Percentiles rank a stretch among this genome's conserved stretches.
phyloP scores from a whole-genome alignment of 1,284 basidiomycete genomes.

The Ustilago nuda region DNA sequence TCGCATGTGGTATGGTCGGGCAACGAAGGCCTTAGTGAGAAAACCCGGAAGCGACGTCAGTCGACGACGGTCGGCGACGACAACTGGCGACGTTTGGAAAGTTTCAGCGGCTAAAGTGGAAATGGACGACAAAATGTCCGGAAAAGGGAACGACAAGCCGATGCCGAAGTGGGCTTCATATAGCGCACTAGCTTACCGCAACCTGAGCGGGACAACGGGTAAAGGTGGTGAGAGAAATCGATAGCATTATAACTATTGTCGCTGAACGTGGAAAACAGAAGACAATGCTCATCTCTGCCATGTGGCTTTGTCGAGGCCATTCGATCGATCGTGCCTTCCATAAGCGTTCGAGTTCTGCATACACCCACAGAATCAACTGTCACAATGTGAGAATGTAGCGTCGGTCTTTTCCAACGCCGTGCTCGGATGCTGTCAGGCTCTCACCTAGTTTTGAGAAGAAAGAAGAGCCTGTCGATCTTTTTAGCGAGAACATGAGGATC shows the following conservation, averaged over 20 bases:
- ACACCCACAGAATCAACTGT: not conserved
- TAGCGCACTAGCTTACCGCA: not conserved
- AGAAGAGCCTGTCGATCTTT: no score
- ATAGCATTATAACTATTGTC: not conserved
- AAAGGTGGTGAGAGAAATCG: not conserved
- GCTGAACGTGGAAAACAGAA: not conserved
- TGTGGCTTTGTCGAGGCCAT: not conserved
- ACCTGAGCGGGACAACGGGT: not conserved
- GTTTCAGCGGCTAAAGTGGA: not conserved
- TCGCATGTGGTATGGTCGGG: not conserved
- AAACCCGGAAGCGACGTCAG: not conserved
- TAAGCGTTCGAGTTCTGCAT: no score
- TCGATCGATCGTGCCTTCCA: no score
- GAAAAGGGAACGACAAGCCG: not conserved
- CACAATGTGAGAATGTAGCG: not conserved
- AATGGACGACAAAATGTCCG: not conserved
- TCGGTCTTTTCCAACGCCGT: no score
- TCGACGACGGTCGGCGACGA: not conserved
- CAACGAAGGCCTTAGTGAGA: not conserved
- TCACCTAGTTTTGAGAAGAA: no score
- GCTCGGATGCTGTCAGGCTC: no score
- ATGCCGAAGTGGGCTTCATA: not conserved
- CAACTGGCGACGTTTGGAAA: not conserved
- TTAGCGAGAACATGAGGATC: no score
- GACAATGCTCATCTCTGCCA: not conserved